A percentile compares a stretch with the other conserved stretches of the same genome.
phyloP scores from a whole-genome alignment of 345 rosid species.

The Linum usitatissimum region DNA sequence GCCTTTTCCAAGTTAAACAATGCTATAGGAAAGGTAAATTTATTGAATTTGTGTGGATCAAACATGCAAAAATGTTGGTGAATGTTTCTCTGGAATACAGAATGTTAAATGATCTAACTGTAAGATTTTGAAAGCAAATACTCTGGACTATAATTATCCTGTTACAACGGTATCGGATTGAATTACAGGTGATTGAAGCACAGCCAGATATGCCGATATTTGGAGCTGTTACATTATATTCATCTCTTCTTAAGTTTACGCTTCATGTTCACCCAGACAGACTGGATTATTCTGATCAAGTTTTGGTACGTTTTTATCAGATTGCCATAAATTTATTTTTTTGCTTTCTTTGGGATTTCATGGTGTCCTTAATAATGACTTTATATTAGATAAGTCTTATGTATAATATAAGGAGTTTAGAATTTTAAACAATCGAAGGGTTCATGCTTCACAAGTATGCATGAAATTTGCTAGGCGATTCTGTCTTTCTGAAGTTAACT shows the following conservation, averaged over 20 bases:
- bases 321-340: too few species aligned
- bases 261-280: slow-evolving; percentile 99
- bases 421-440: neutral
- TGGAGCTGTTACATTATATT: slow-evolving; percentile 91
- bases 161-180: neutral
- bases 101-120: neutral
- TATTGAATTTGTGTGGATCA: neutral
- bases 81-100: neutral
- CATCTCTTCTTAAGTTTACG: slow-evolving; percentile 93
- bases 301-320: slow-evolving; percentile 46
- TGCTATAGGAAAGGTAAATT: slow-evolving; percentile 88
- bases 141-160: neutral
- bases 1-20: slow-evolving; percentile 92
- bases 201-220: slow-evolving; percentile 84
- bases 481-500: neutral
- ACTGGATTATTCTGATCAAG: slow-evolving; percentile 98
- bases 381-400: too few species aligned
- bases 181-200: slow-evolving; percentile 85
- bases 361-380: too few species aligned
- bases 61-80: neutral
- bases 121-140: neutral
- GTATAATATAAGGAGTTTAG: neutral
- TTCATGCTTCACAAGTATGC: neutral
- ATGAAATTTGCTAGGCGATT: neutral
- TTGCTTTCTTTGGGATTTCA: neutral